Conservation (phyloP, 495 filamentous ascomycete species). For the Hamigera avellanea region DNA sequence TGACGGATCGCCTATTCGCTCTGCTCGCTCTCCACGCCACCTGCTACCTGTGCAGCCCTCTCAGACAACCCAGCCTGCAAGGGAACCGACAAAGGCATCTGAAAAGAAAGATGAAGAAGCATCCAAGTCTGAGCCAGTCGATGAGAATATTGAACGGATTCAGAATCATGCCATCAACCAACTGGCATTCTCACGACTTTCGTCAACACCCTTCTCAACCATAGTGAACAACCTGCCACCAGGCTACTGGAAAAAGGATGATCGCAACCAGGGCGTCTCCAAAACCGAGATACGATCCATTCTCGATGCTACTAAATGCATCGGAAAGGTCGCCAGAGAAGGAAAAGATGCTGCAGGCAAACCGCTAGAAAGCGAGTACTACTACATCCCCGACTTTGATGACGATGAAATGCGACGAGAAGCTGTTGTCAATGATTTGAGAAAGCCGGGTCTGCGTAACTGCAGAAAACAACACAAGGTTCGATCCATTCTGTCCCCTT, state of each 20-base stretch:
- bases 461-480: constrained; percentile 97
- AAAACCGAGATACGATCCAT: constrained; percentile 54
- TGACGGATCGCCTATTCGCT: constrained; percentile 39
- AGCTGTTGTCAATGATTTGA: constrained; percentile 72
- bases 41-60: constrained; percentile 22
- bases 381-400: constrained; percentile 91
- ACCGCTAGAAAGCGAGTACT: constrained; percentile 88
- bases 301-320: constrained; percentile 59
- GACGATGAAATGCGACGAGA: constrained; percentile 64
- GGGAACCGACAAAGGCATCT: constrained; percentile 13
- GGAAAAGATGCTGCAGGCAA: constrained; percentile 97
- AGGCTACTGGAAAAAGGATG: constrained; percentile 40
- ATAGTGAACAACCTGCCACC: constrained; percentile 76
- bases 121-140: too few relatives aligned
- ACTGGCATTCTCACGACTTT: constrained; percentile 86
- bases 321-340: constrained; percentile 78
- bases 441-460: constrained; percentile 76
- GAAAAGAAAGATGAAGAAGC: too few relatives aligned
- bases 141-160: constrained; percentile 24
- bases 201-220: constrained; percentile 82
- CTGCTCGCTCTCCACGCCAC: constrained; percentile 20
- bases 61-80: constrained; percentile 19
- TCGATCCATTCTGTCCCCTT: constrained; percentile 13
- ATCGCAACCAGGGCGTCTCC: constrained; percentile 32
- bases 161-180: constrained; percentile 87